Evolutionary conservation across 768 basidiomycete genomes (phyloP), one percentile per base, ranked within the genome.

Genomic region (Lactarius trivialis): DNA sequence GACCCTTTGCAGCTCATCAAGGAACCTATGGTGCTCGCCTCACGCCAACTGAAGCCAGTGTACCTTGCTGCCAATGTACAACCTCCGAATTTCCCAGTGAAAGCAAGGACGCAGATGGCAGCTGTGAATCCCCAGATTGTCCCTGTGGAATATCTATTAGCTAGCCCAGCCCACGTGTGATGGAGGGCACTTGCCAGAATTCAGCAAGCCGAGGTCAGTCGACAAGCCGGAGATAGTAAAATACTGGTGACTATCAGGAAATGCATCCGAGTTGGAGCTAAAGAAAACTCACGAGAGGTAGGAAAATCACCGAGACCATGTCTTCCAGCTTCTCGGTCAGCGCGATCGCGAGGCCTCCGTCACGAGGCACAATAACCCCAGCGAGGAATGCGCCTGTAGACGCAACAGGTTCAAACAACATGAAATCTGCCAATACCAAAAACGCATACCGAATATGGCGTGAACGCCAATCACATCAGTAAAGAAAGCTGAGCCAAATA

Each of bases 281-380:
- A 56, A 43, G 12, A 28, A n/a, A 26, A 72, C 79, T 64, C 70
- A 91, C 90, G 55, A 96, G 76, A 4, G 94, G 94, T 14, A 97
- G 75, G 75, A 97, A 95, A 49, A 95, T 85, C 62, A 95, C 87
- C 0, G 90, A 76, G 2, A 95, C 90, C 82, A 96, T 85, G 74
- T 98, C 96, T 75, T 99, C 97, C n/a, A 98, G 76, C 70, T 96
- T 98, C 68, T 96, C 92, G 0, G 91, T 93, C n/a, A 98, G 76
- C 0, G 86, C 79, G 56, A 94, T 91, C 0, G 89, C 84, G 37
- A 99, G 84, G 3, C 89, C 89, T 3, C 91, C 91, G 68, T 94
- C 88, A 32, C 93, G 84, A 2, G 97, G 96, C 8, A 98, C 86
- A 59, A 88, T 82, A 50, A 90, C 71, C 1, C 89, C 94, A 2